Evolutionary conservation across 1,284 basidiomycete species (phyloP).

Genomic region (Termitomyces sp.): DNA sequence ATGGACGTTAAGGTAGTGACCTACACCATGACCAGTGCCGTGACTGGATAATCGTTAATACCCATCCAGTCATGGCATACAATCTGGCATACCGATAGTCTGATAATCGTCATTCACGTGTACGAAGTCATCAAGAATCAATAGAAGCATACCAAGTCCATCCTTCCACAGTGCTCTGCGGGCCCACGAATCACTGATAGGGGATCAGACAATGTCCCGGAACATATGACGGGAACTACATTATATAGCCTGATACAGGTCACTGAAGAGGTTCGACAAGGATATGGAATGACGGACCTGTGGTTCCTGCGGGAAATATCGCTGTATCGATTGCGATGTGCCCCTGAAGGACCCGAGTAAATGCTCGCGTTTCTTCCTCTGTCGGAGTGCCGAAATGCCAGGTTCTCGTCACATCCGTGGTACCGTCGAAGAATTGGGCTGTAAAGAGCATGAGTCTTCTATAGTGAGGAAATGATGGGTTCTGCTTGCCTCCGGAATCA

Average conservation of each 20-base stretch:
- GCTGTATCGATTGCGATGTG: constrained; percentile 89
- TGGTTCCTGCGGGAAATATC: constrained; percentile 85
- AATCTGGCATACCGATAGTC: constrained; percentile 37
- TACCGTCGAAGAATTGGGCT: constrained; percentile 91
- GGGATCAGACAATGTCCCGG: constrained; percentile 10
- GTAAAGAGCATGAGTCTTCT: not conserved
- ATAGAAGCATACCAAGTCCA: constrained; percentile 61
- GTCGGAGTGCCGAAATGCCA: constrained; percentile 90
- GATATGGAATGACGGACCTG: constrained; percentile 42
- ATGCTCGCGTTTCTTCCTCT: constrained; percentile 79
- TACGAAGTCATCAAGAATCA: not conserved
- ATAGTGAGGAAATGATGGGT: not conserved
- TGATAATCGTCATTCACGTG: constrained; percentile 14
- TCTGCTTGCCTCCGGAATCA: constrained; percentile 78
- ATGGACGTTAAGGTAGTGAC: constrained; percentile 90
- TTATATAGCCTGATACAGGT: constrained; percentile 44
- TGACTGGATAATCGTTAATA: constrained; percentile 42
- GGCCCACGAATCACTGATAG: constrained; percentile 76
- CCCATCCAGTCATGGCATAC: not conserved
- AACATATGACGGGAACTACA: constrained; percentile 35
- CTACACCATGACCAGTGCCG: constrained; percentile 92
- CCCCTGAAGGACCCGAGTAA: constrained; percentile 93
- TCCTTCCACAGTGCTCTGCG: constrained; percentile 87
- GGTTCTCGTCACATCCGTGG: constrained; percentile 92
- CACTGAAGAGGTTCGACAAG: not conserved